These are phyloP conservation scores for Trichomonascaceae sp. DNA, from an alignment of 1,139 yeast genomes.

Conservation along the genomic window DNA sequence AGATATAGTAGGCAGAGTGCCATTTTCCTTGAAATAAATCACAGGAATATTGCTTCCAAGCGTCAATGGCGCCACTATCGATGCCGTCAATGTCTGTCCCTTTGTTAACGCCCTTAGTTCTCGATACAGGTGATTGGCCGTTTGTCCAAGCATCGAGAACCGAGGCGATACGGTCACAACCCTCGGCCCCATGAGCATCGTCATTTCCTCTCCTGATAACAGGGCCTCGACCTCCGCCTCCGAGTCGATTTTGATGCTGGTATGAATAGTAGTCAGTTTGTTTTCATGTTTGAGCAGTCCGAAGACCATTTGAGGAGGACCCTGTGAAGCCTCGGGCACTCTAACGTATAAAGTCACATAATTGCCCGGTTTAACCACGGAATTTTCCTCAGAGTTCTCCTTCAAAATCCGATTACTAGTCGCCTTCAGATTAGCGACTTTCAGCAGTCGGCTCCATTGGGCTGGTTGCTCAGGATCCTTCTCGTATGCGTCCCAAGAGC, in stretches of 20 bases:
- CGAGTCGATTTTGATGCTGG: conserved; percentile 81
- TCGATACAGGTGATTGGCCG: conserved; percentile 81
- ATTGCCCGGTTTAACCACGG: conserved; percentile 57
- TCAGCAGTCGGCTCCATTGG: conserved; percentile 68
- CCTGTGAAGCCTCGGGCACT: conserved; percentile 44
- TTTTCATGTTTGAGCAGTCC: conserved; percentile 82
- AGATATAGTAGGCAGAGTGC: conserved; percentile 62
- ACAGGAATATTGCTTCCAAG: conserved; percentile 53
- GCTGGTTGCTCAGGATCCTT: conserved; percentile 67
- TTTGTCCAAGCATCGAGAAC: conserved; percentile 68
- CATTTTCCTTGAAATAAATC: conserved; percentile 31
- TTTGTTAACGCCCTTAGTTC: conserved; percentile 78
- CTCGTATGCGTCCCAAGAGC: conserved; percentile 88
- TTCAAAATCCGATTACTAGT: conserved; percentile 66
- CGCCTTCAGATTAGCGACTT: conserved; percentile 72
- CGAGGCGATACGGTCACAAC: conserved; percentile 80
- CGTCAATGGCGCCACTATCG: conserved; percentile 83
- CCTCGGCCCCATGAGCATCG: conserved; percentile 92
- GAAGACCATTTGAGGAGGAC: conserved; percentile 42
- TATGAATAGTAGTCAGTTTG: conserved; percentile 74
- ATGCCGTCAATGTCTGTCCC: conserved; percentile 71
- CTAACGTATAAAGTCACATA: conserved; percentile 50
- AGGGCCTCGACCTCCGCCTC: conserved; percentile 64
- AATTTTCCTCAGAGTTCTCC: conserved; percentile 29
- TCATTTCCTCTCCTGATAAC: conserved; percentile 67